A percentile compares a stretch with the other conserved stretches of the same genome.
Conservation (phyloP, 768 basidiomycete species). For the Kwoniella sp. region DNA sequence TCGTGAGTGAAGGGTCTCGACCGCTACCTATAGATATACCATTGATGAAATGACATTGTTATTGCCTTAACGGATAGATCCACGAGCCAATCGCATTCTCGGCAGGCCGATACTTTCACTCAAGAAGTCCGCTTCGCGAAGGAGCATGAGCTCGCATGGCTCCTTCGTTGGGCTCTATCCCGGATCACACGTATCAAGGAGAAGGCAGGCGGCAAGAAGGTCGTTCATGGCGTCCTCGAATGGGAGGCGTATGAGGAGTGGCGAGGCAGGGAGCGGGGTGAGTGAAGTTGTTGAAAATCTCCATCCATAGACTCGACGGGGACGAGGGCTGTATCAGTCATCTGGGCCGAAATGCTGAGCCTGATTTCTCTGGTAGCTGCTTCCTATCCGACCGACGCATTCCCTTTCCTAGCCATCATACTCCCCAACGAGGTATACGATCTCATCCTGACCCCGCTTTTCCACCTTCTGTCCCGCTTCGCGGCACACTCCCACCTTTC, state of each 20-base stretch:
- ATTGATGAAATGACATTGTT: no score
- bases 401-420: conserved; percentile 65
- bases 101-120: conserved; percentile 5
- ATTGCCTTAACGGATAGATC: conserved; percentile 12
- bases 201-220: conserved; percentile 18
- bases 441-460: conserved; percentile 60
- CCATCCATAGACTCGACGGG: conserved; percentile 1
- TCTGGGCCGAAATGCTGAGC: conserved; percentile 10
- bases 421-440: conserved; percentile 35
- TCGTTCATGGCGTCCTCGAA: conserved; percentile 67
- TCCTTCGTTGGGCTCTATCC: conserved; percentile 87
- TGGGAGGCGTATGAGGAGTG: conserved; percentile 85
- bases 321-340: background rate
- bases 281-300: conserved; percentile 14
- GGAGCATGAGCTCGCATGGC: conserved; percentile 86
- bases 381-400: conserved; percentile 72
- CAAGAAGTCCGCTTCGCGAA: conserved; percentile 79
- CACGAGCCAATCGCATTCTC: background rate
- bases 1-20: conserved; percentile 33
- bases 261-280: conserved; percentile 79
- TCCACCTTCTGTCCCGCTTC: conserved; percentile 79
- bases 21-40: background rate
- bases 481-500: conserved; percentile 80
- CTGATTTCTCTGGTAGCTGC: conserved; percentile 58
- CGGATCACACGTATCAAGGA: conserved; percentile 70